Percentiles rank a stretch among this genome's conserved stretches.
These are phyloP conservation scores for Leptographium radiaticola DNA, from an alignment of 2,329 filamentous ascomycete species.

Conservation along the genomic window DNA sequence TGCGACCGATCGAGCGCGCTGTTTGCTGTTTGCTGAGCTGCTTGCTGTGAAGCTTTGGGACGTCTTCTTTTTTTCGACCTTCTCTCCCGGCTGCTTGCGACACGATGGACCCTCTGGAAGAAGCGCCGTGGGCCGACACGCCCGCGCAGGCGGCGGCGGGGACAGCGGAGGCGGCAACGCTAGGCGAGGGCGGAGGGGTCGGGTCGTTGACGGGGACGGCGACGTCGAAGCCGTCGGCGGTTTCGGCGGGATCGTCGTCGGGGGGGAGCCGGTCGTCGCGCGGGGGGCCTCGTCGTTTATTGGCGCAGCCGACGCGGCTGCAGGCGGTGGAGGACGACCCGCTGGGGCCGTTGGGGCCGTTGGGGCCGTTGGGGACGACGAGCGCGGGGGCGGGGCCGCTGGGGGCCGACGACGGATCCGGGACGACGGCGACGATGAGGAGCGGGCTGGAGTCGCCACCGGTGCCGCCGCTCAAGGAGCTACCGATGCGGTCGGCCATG, in stretches of 20 bases:
- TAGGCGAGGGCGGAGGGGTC: conserved; percentile 3
- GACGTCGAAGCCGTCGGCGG: conserved; percentile 11
- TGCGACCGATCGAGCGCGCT: not conserved
- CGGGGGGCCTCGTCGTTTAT: conserved; percentile 45
- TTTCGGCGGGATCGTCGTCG: conserved; percentile 6
- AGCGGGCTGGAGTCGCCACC: conserved; percentile 36
- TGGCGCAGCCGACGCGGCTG: conserved; percentile 63
- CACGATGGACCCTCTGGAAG: conserved; percentile 35
- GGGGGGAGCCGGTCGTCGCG: conserved; percentile 27
- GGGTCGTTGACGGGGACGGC: conserved; percentile 9
- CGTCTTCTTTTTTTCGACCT: too few species aligned
- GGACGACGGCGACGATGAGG: not conserved
- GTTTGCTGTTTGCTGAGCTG: too few species aligned
- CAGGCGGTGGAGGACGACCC: conserved; percentile 65
- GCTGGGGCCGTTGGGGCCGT: conserved; percentile 64
- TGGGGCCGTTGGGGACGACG: conserved; percentile 60
- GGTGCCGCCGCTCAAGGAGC: conserved; percentile 55
- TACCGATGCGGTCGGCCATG: conserved; percentile 47
- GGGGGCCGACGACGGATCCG: conserved; percentile 3
- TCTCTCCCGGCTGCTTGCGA: not conserved
- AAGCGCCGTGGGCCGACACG: conserved; percentile 42
- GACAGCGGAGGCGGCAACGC: conserved; percentile 12
- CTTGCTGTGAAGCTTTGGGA: too few species aligned
- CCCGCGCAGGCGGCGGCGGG: conserved; percentile 12
- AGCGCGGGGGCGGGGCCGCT: conserved; percentile 16